Conservation (phyloP, 768 basidiomycete genomes). For the Agaricus bisporus region DNA sequence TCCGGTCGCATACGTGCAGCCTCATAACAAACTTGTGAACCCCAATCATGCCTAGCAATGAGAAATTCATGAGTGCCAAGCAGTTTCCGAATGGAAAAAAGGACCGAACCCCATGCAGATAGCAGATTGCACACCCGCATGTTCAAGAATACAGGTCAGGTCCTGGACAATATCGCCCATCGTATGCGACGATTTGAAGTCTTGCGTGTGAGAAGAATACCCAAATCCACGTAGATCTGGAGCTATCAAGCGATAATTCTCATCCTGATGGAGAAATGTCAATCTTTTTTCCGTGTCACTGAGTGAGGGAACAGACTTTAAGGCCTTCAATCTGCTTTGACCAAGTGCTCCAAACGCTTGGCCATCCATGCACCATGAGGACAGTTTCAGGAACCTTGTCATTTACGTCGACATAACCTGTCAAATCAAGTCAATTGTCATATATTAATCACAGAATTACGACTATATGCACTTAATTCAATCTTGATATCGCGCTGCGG, state of each 20-base stretch:
- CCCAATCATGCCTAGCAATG: slow-evolving; percentile 61
- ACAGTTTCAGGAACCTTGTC: slow-evolving; percentile 43
- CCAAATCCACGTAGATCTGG: slow-evolving; percentile 71
- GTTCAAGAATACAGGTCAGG: slow-evolving; percentile 52
- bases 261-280: slow-evolving; percentile 22
- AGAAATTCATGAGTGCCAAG: background rate
- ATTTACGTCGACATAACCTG: slow-evolving; percentile 65
- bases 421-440: background rate
- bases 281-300: background rate
- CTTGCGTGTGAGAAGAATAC: slow-evolving; percentile 58
- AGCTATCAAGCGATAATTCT: slow-evolving; percentile 55
- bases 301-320: slow-evolving; percentile 29
- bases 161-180: slow-evolving; percentile 59
- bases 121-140: slow-evolving; percentile 41
- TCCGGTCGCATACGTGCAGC: slow-evolving; percentile 65
- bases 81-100: background rate
- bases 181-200: slow-evolving; percentile 50
- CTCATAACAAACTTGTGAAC: slow-evolving; percentile 60
- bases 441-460: background rate
- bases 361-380: slow-evolving; percentile 77
- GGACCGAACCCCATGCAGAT: slow-evolving; percentile 56
- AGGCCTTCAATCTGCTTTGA: slow-evolving; percentile 64
- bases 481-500: slow-evolving; percentile 27
- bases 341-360: slow-evolving; percentile 73
- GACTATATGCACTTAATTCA: slow-evolving; percentile 34